Percentiles rank a stretch among this genome's conserved stretches.
Conservation (phyloP, 2,329 filamentous ascomycete species). For the Aureobasidium melanogenum region DNA sequence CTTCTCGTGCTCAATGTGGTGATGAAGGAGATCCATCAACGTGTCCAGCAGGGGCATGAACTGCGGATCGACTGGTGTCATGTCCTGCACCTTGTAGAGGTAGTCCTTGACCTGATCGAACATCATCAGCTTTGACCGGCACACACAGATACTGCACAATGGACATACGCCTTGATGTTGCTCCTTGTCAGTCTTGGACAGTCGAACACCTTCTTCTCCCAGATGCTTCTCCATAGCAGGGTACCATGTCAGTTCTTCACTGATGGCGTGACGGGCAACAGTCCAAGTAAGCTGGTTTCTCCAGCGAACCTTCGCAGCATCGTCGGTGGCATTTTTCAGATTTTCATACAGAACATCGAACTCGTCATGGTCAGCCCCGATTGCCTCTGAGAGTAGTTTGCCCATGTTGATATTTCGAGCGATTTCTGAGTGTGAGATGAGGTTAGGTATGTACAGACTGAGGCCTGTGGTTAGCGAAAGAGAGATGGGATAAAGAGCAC, state of each 20-base stretch:
- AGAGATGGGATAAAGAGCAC: background rate
- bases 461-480: background rate
- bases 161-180: slow-evolving; percentile 23
- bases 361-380: slow-evolving; percentile 35
- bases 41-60: slow-evolving; percentile 17
- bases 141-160: slow-evolving; percentile 11
- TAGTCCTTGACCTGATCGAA: slow-evolving; percentile 19
- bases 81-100: slow-evolving; percentile 17
- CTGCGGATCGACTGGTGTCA: slow-evolving; percentile 15
- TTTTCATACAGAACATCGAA: slow-evolving; percentile 26
- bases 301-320: slow-evolving; percentile 35
- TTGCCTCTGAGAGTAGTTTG: slow-evolving; percentile 28
- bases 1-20: slow-evolving; percentile 19
- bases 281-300: slow-evolving; percentile 47
- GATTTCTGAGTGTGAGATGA: background rate
- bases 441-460: background rate
- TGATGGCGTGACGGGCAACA: slow-evolving; percentile 42
- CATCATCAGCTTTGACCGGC: background rate
- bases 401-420: background rate
- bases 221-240: slow-evolving; percentile 30
- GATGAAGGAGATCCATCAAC: slow-evolving; percentile 15
- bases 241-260: slow-evolving; percentile 39
- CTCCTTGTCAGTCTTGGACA: slow-evolving; percentile 26
- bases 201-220: slow-evolving; percentile 21
- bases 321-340: background rate